Conservation (phyloP, 2,329 filamentous ascomycete species). For the Colletotrichum caudatum region DNA sequence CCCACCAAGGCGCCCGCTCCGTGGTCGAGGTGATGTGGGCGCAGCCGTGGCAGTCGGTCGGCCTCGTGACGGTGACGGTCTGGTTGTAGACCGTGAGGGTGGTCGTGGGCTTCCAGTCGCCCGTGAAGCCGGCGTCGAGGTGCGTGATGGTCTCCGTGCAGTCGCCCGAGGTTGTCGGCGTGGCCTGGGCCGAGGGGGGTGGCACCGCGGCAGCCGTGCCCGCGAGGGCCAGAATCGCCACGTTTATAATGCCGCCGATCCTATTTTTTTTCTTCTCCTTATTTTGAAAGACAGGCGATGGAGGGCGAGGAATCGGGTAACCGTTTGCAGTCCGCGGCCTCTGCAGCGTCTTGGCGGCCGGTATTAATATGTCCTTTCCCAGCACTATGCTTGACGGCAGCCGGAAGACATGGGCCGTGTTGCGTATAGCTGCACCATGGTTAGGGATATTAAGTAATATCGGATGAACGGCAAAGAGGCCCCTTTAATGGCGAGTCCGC, state of each 20-base stretch:
- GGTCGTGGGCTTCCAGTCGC: conserved; percentile 10
- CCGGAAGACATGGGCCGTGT: neutral
- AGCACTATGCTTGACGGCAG: too few species aligned
- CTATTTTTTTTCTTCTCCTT: neutral
- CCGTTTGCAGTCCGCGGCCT: too few species aligned
- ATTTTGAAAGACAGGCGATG: neutral
- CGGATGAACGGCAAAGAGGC: conserved; percentile 24
- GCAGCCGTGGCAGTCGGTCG: conserved; percentile 30
- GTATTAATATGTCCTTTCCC: neutral
- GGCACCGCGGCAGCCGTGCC: conserved; percentile 2
- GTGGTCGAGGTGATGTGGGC: neutral
- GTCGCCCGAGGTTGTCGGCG: neutral
- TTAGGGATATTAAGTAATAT: neutral
- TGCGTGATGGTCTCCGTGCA: conserved; percentile 19
- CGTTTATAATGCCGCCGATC: neutral
- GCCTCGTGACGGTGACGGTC: conserved; percentile 9
- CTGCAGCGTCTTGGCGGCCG: neutral
- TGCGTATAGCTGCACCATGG: neutral
- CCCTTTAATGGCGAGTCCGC: too few species aligned
- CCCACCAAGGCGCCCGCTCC: conserved; percentile 15
- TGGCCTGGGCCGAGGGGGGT: neutral
- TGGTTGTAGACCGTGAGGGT: conserved; percentile 20
- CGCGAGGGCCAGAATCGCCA: neutral
- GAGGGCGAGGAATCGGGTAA: neutral
- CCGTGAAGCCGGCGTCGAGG: conserved; percentile 28